These are phyloP conservation scores for Aureobasidium sp. DNA, from an alignment of 2,329 filamentous ascomycete genomes.

Conservation along the genomic window DNA sequence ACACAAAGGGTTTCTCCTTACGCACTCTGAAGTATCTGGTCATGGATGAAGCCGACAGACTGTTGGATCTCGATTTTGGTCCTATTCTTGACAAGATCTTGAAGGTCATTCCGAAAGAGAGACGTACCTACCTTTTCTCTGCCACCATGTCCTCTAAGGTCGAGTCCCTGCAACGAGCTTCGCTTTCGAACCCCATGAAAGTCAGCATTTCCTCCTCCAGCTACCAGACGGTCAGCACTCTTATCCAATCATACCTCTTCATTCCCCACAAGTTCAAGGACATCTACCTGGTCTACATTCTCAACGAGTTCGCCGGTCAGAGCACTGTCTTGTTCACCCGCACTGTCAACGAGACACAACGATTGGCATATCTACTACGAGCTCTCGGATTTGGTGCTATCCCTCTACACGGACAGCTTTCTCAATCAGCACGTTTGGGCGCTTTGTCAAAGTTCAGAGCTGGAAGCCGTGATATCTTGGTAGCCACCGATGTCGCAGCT, in stretches of 20 bases:
- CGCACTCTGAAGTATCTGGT: conserved; percentile 78
- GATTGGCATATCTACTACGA: conserved; percentile 74
- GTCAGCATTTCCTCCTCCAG: conserved; percentile 76
- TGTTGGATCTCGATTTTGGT: conserved; percentile 91
- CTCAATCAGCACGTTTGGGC: conserved; percentile 77
- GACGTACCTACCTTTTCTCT: conserved; percentile 80
- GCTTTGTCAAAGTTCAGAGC: conserved; percentile 86
- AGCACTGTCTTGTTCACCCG: conserved; percentile 84
- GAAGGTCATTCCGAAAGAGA: conserved; percentile 67
- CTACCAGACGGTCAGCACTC: conserved; percentile 46
- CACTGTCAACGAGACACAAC: conserved; percentile 85
- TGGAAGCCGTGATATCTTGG: conserved; percentile 73
- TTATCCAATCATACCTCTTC: conserved; percentile 81
- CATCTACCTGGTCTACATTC: conserved; percentile 74
- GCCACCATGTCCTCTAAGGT: conserved; percentile 93
- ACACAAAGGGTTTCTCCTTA: conserved; percentile 91
- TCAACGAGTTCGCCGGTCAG: conserved; percentile 83
- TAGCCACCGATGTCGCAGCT: conserved; percentile 90
- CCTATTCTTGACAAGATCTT: conserved; percentile 89
- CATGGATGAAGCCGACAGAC: conserved; percentile 88
- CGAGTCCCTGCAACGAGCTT: conserved; percentile 84
- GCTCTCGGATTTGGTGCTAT: conserved; percentile 84
- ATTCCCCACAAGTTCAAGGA: conserved; percentile 85
- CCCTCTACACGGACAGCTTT: conserved; percentile 76
- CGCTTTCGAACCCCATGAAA: conserved; percentile 73